These are phyloP conservation scores for Vitis riparia DNA, from an alignment of 164 flowering plant species.

Conservation along the genomic window DNA sequence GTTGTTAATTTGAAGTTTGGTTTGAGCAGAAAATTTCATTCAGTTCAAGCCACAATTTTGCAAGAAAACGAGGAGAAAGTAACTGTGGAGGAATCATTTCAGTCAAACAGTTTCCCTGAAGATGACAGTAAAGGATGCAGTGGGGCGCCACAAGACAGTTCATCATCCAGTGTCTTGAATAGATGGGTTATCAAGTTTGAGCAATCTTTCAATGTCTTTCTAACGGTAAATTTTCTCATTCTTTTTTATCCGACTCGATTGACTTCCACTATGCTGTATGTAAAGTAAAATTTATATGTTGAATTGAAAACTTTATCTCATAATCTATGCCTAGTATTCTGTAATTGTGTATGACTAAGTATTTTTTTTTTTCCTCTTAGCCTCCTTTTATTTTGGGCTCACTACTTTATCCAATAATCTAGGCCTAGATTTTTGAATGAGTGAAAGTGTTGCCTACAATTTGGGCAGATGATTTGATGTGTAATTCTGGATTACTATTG, in stretches of 20 bases:
- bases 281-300: no score
- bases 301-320: no score
- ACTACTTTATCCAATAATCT: no score
- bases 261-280: no score
- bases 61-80: slow-evolving; percentile 71
- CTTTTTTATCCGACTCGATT: background rate
- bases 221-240: slow-evolving; percentile 48
- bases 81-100: slow-evolving; percentile 55
- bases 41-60: slow-evolving; percentile 54
- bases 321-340: no score
- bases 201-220: slow-evolving; percentile 72
- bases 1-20: background rate
- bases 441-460: no score
- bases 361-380: no score
- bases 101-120: slow-evolving; percentile 36
- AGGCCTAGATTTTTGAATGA: no score
- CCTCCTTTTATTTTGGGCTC: no score
- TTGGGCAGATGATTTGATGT: no score
- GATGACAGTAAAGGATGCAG: slow-evolving; percentile 26
- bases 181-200: slow-evolving; percentile 71
- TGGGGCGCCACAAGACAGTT: slow-evolving; percentile 21
- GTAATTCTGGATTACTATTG: no score
- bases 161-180: slow-evolving; percentile 45
- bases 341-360: no score
- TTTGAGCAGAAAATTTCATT: slow-evolving; percentile 33